Conservation (phyloP, 2,329 filamentous ascomycete genomes). For the Xylariaceae sp. region DNA sequence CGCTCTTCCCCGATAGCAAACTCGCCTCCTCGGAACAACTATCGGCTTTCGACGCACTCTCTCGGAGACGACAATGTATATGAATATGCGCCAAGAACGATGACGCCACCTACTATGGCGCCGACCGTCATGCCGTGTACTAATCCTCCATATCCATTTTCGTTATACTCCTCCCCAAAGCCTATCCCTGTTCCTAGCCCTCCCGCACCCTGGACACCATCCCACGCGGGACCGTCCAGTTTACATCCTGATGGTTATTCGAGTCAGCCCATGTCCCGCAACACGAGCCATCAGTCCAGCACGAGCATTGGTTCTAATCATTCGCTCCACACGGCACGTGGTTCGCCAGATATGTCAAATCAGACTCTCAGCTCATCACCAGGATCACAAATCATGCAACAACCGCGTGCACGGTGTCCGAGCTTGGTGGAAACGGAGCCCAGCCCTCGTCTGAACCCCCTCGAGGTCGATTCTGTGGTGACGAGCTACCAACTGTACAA, state of each 20-base stretch:
- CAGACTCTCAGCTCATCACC: conserved; percentile 22
- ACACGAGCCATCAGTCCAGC: conserved; percentile 39
- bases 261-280: conserved; percentile 47
- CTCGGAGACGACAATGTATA: conserved; percentile 19
- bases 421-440: conserved; percentile 44
- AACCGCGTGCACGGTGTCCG: conserved; percentile 30
- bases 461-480: conserved; percentile 24
- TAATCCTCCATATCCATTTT: conserved; percentile 25
- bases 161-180: conserved; percentile 21
- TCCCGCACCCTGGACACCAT: conserved; percentile 24
- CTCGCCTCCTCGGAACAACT: conserved; percentile 7
- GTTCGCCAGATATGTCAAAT: conserved; percentile 10
- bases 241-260: conserved; percentile 38
- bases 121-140: not conserved
- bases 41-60: conserved; percentile 16
- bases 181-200: conserved; percentile 13
- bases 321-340: conserved; percentile 8
- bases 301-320: conserved; percentile 26
- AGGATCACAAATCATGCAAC: conserved; percentile 26
- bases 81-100: not conserved
- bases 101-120: conserved; percentile 3
- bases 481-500: conserved; percentile 31
- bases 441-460: conserved; percentile 33
- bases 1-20: conserved; percentile 16
- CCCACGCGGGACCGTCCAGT: conserved; percentile 23